These are phyloP conservation scores for Aspergillus ustus DNA, from an alignment of 2,329 filamentous ascomycete genomes.

Conservation along the genomic window DNA sequence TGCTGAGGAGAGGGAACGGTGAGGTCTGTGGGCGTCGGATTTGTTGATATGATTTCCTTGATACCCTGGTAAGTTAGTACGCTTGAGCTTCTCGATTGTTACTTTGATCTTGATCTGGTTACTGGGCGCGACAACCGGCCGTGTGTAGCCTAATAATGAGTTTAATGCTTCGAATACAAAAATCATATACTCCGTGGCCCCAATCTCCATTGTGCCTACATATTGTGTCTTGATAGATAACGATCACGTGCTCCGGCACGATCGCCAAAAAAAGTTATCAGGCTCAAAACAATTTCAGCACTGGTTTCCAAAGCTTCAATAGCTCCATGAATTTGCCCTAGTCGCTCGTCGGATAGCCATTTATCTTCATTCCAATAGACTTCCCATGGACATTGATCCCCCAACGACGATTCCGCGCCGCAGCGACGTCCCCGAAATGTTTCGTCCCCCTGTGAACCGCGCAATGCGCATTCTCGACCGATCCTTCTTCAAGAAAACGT, in stretches of 20 bases:
- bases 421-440: conserved; percentile 55
- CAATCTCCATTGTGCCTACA: background rate
- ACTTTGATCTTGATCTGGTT: background rate
- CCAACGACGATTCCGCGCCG: conserved; percentile 23
- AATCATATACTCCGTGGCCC: background rate
- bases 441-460: conserved; percentile 80
- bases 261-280: conserved; percentile 5
- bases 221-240: background rate
- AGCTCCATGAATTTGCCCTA: background rate
- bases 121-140: background rate
- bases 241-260: conserved; percentile 33
- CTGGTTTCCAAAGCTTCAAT: background rate
- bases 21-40: background rate
- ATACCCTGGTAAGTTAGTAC: conserved; percentile 14
- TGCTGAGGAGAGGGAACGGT: conserved; percentile 19
- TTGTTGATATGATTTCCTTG: conserved; percentile 3
- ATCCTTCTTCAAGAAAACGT: conserved; percentile 75
- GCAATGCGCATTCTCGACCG: conserved; percentile 81
- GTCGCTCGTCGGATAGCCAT: background rate
- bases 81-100: background rate
- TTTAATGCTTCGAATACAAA: background rate
- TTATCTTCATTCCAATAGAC: background rate
- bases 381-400: conserved; percentile 22
- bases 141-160: background rate
- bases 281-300: background rate